phyloP scores from a whole-genome alignment of 495 filamentous ascomycete genomes.

The Penicillium goetzii region DNA sequence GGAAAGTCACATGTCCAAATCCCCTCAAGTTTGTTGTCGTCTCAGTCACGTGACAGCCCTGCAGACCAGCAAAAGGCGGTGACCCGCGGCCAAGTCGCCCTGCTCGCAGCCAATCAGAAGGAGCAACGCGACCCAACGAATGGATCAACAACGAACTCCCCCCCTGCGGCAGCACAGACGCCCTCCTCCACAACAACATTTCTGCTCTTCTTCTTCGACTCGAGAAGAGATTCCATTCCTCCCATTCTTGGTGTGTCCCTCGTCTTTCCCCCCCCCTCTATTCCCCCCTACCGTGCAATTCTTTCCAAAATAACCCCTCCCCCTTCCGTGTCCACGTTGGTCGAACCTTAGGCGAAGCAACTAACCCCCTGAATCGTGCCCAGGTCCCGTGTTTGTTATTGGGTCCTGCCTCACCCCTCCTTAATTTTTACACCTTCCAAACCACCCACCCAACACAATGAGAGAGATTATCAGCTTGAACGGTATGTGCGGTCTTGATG shows the following conservation, averaged over 20 bases:
- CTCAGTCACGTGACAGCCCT: neutral
- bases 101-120: conserved; percentile 37
- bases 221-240: conserved; percentile 28
- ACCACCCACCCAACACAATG: conserved; percentile 66
- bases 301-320: conserved; percentile 22
- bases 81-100: conserved; percentile 22
- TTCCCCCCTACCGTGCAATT: conserved; percentile 10
- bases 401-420: conserved; percentile 36
- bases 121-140: conserved; percentile 46
- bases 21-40: neutral
- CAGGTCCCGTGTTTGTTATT: conserved; percentile 40
- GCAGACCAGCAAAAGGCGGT: conserved; percentile 24
- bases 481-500: conserved; percentile 62
- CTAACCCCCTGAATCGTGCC: conserved; percentile 31
- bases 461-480: conserved; percentile 99
- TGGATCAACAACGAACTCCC: conserved; percentile 45
- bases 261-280: conserved; percentile 15
- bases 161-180: conserved; percentile 38
- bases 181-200: conserved; percentile 41
- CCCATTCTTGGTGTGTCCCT: conserved; percentile 38
- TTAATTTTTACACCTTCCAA: conserved; percentile 41
- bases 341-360: conserved; percentile 4
- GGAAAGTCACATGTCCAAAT: neutral
- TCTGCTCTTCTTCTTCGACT: conserved; percentile 30
- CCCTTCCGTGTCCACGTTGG: conserved; percentile 15